Conservation (phyloP, 202 grass and related monocot genomes). For the Saccharum hybrid region DNA sequence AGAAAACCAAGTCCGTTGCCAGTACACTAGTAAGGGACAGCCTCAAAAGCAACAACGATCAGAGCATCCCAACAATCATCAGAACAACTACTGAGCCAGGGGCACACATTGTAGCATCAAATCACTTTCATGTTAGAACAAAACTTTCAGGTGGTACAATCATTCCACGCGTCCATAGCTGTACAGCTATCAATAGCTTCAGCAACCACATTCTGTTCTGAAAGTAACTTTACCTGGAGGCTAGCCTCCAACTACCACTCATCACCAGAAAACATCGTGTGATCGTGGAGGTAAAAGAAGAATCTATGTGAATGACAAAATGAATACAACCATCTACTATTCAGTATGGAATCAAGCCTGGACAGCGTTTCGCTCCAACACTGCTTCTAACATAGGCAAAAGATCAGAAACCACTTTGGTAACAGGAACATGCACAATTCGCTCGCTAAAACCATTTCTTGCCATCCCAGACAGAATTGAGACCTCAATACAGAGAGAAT, state of each 20-base stretch:
- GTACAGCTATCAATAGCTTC: slow-evolving; percentile 38
- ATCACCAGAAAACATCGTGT: slow-evolving; percentile 30
- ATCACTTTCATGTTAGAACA: slow-evolving; percentile 1
- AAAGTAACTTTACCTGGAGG: slow-evolving; percentile 24
- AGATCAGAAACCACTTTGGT: slow-evolving; percentile 59
- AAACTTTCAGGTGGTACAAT: slow-evolving; percentile 16
- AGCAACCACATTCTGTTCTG: slow-evolving; percentile 23
- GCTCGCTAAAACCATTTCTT: slow-evolving; percentile 44
- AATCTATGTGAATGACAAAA: slow-evolving; percentile 45
- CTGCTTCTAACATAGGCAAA: slow-evolving; percentile 61
- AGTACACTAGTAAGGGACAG: neutral
- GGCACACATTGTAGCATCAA: neutral
- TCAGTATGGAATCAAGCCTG: slow-evolving; percentile 49
- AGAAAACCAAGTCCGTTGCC: neutral
- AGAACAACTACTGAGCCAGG: neutral
- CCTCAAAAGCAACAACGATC: neutral
- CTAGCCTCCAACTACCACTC: slow-evolving; percentile 34
- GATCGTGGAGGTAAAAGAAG: slow-evolving; percentile 37
- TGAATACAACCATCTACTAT: slow-evolving; percentile 35
- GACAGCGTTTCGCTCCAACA: slow-evolving; percentile 56
- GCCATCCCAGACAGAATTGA: slow-evolving; percentile 55
- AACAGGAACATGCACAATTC: slow-evolving; percentile 51
- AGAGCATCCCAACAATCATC: neutral
- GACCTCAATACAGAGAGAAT: slow-evolving; percentile 44
- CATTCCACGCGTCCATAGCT: neutral